Percentiles rank a stretch among this genome's conserved stretches.
phyloP scores from a whole-genome alignment of 176 grass and related monocot species.

The Oryza punctata region DNA sequence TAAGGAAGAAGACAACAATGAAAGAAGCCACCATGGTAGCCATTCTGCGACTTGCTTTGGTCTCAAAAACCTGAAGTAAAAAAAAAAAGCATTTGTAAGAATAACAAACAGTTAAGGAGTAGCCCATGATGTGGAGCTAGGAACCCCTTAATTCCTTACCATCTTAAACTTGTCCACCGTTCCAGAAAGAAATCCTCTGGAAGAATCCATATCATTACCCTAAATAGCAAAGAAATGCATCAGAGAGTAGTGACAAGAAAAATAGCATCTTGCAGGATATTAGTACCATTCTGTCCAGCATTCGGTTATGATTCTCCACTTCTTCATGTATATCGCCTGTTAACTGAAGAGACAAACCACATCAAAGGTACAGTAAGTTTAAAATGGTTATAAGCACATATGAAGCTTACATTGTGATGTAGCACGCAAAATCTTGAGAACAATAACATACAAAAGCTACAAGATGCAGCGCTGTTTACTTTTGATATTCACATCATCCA shows the following conservation, averaged over 20 bases:
- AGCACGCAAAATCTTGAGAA: background rate
- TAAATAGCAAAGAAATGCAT: slow-evolving; percentile 41
- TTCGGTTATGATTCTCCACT: slow-evolving; percentile 80
- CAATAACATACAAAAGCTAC: background rate
- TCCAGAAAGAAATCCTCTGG: slow-evolving; percentile 85
- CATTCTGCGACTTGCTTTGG: slow-evolving; percentile 78
- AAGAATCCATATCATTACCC: slow-evolving; percentile 92
- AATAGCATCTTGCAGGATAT: background rate
- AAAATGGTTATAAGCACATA: background rate
- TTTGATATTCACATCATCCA: background rate
- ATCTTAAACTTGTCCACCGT: slow-evolving; percentile 84
- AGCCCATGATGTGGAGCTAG: background rate
- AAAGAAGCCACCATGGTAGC: slow-evolving; percentile 75
- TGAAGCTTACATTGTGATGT: background rate
- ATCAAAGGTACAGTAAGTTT: background rate
- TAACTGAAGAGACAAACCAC: slow-evolving; percentile 55
- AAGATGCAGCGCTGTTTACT: background rate
- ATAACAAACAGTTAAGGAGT: background rate
- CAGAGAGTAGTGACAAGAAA: slow-evolving; percentile 16
- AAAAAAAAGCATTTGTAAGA: slow-evolving; percentile 11
- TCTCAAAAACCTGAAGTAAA: slow-evolving; percentile 75
- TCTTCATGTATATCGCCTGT: slow-evolving; percentile 92
- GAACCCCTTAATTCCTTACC: slow-evolving; percentile 49
- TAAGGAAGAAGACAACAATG: slow-evolving; percentile 72
- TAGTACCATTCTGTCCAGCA: slow-evolving; percentile 79